These are phyloP conservation scores for Eucalyptus coolabah DNA, from an alignment of 345 rosid species.

Conservation along the genomic window DNA sequence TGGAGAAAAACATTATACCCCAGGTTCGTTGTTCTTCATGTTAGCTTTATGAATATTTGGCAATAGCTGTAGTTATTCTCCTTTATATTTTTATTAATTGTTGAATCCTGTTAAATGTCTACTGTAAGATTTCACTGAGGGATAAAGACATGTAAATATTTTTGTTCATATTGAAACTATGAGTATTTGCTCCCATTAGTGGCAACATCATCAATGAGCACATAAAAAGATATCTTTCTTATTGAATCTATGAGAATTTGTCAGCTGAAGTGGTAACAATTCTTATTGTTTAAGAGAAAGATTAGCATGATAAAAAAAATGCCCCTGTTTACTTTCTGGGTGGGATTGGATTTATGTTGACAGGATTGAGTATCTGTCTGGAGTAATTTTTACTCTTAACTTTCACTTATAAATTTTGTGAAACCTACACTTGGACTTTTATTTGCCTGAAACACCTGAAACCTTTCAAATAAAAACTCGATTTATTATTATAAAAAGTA, in stretches of 20 bases:
- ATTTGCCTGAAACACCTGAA: neutral
- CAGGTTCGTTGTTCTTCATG: slow-evolving; percentile 40
- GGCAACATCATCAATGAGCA: neutral
- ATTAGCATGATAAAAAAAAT: neutral
- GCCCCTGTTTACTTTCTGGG: neutral
- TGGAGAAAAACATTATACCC: slow-evolving; percentile 98
- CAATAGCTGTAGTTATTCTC: neutral
- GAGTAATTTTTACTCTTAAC: neutral
- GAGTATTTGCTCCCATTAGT: neutral
- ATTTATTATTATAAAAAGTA: neutral
- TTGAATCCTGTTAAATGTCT: neutral
- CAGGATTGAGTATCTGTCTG: neutral
- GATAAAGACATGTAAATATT: neutral
- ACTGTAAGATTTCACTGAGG: neutral
- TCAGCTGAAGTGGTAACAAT: neutral
- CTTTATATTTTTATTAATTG: neutral
- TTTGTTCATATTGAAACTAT: neutral
- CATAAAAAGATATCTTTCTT: neutral
- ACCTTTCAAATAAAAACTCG: neutral
- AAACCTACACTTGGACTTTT: neutral
- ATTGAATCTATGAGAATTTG: neutral
- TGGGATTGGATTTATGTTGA: neutral
- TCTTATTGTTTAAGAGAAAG: neutral
- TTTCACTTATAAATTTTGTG: neutral
- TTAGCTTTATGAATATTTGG: neutral